These are phyloP conservation scores for Talaromyces albobiverticillius DNA, from an alignment of 2,329 filamentous ascomycete genomes.

Conservation along the genomic window DNA sequence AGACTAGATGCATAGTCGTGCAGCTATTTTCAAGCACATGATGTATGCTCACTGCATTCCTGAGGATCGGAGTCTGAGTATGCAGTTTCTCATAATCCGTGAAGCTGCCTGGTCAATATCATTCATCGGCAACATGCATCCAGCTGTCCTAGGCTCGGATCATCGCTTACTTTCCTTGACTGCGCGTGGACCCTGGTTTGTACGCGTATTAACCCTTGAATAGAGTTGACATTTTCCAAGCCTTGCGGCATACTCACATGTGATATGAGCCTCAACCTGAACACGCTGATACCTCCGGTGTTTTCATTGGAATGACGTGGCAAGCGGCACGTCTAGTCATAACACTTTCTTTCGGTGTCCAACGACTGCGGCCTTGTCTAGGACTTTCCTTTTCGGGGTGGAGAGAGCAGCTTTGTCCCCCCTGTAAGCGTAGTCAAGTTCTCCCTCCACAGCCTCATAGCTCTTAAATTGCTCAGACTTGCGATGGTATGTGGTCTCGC, in stretches of 20 bases:
- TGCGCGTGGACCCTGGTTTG: not conserved
- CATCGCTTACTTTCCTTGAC: not conserved
- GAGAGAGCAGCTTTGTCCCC: not conserved
- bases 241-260: not conserved
- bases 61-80: slow-evolving; percentile 9
- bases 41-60: slow-evolving; percentile 7
- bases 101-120: not conserved
- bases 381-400: not conserved
- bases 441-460: not conserved
- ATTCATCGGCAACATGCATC: slow-evolving; percentile 1
- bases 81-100: not conserved
- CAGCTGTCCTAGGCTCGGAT: not conserved
- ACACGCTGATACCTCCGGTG: not conserved
- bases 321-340: not conserved
- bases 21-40: slow-evolving; percentile 12
- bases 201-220: not conserved
- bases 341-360: not conserved
- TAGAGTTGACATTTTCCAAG: not conserved
- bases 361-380: not conserved
- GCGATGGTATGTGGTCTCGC: not conserved
- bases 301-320: slow-evolving; percentile 8
- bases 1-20: not conserved
- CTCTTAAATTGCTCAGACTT: not conserved
- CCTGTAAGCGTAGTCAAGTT: not conserved
- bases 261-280: slow-evolving; percentile 5